A percentile compares a stretch with the other conserved stretches of the same genome.
Conservation (phyloP, 2,329 filamentous ascomycete species). For the Aurifilum marmelostoma region DNA sequence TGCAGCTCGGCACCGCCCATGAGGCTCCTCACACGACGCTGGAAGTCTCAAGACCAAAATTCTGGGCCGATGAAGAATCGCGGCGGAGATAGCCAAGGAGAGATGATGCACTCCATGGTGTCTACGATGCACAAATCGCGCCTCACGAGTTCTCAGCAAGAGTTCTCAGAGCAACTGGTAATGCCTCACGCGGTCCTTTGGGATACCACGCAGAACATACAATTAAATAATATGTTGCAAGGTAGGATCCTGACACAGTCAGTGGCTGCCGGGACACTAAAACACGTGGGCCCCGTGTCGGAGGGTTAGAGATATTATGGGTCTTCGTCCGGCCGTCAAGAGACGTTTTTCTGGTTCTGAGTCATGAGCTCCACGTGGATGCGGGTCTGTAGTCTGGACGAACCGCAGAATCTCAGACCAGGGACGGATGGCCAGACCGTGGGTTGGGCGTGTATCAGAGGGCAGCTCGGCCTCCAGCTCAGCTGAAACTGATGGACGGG, state of each 20-base stretch:
- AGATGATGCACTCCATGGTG: neutral
- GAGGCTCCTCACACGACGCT: neutral
- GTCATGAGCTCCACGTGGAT: conserved; percentile 3
- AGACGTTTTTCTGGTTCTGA: neutral
- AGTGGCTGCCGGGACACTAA: neutral
- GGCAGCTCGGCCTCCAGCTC: neutral
- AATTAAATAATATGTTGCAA: neutral
- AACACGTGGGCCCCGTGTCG: conserved; percentile 3
- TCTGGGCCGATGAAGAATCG: neutral
- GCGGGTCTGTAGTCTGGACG: neutral
- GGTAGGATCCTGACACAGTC: neutral
- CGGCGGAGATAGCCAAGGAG: neutral
- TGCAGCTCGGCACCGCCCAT: conserved; percentile 6
- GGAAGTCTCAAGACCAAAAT: neutral
- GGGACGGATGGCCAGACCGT: neutral
- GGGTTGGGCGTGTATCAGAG: neutral
- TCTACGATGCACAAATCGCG: neutral
- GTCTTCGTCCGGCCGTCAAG: neutral
- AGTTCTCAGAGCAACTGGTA: neutral
- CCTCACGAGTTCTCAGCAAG: neutral
- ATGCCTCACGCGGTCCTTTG: neutral
- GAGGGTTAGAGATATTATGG: conserved; percentile 6
- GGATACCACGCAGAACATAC: too few relatives aligned
- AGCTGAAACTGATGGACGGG: neutral
- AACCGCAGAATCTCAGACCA: neutral